phyloP scores from a whole-genome alignment of 768 basidiomycete genomes.

The Lentinula lateritia region DNA sequence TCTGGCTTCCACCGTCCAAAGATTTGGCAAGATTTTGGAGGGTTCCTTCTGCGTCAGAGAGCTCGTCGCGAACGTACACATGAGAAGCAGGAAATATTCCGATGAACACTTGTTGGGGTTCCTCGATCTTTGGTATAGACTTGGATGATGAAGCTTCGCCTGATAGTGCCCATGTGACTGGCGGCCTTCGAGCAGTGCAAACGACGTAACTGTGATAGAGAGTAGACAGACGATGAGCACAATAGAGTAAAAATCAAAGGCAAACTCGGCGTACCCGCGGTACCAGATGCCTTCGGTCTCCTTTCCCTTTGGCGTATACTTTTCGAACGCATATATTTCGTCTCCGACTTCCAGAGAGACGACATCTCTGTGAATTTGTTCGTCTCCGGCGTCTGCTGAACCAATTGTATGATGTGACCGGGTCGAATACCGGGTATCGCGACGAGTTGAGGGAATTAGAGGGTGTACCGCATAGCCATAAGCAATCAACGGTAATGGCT shows the following conservation, averaged over 20 bases:
- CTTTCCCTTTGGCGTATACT: conserved; percentile 68
- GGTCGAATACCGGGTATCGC: conserved; percentile 59
- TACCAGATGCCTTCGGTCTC: conserved; percentile 86
- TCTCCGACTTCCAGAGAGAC: conserved; percentile 91
- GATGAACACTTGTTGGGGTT: conserved; percentile 84
- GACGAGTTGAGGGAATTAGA: conserved; percentile 59
- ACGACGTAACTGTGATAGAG: conserved; percentile 66
- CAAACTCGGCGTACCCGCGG: conserved; percentile 58
- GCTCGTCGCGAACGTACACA: conserved; percentile 79
- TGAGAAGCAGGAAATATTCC: conserved; percentile 93
- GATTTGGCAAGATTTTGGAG: conserved; percentile 70
- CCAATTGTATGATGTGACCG: conserved; percentile 50
- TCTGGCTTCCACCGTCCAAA: conserved; percentile 27
- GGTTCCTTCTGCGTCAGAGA: conserved; percentile 83
- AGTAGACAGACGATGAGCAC: background rate
- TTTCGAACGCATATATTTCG: conserved; percentile 96
- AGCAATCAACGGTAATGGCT: conserved; percentile 67
- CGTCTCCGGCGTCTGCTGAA: conserved; percentile 59
- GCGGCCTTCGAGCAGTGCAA: conserved; percentile 70
- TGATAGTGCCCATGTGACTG: conserved; percentile 56
- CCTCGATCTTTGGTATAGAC: conserved; percentile 57
- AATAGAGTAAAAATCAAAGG: conserved; percentile 3
- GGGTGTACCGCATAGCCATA: conserved; percentile 91
- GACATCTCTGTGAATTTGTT: conserved; percentile 65
- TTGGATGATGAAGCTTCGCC: conserved; percentile 50